Evolutionary conservation across 768 basidiomycete species (phyloP).

Genomic region (Panus rudis): DNA sequence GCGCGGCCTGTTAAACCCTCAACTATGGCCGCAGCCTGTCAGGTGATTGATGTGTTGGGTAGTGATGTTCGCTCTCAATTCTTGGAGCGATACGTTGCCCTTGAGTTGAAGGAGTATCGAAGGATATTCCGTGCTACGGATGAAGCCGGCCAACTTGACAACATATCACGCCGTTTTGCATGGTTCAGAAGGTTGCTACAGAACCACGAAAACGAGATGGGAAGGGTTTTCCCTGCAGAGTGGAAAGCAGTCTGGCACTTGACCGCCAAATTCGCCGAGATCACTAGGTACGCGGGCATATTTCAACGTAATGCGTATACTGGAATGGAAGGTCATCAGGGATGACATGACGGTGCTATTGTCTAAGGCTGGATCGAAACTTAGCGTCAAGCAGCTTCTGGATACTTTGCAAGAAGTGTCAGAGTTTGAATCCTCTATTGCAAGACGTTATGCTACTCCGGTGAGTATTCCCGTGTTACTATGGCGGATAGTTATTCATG

Average conservation of each 20-base stretch:
- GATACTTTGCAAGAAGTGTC: constrained; percentile 81
- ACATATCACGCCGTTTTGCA: constrained; percentile 84
- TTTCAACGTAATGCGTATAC: not conserved
- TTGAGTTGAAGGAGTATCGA: constrained; percentile 92
- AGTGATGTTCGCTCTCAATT: constrained; percentile 74
- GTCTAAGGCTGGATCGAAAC: constrained; percentile 65
- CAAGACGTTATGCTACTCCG: constrained; percentile 74
- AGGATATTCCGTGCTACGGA: constrained; percentile 90
- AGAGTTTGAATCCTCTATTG: constrained; percentile 82
- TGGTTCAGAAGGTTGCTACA: constrained; percentile 89
- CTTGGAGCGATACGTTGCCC: constrained; percentile 81
- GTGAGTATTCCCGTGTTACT: constrained; percentile 30
- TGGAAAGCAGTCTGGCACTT: constrained; percentile 87
- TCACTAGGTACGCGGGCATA: constrained; percentile 60
- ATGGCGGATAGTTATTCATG: constrained; percentile 1
- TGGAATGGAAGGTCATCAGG: constrained; percentile 30
- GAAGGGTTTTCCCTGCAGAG: constrained; percentile 70
- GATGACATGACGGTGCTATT: constrained; percentile 79
- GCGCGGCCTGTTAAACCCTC: constrained; percentile 55
- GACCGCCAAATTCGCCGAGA: constrained; percentile 80
- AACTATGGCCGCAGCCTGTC: constrained; percentile 74
- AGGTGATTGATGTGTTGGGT: constrained; percentile 86
- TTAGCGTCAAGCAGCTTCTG: constrained; percentile 73
- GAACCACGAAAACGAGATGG: constrained; percentile 83
- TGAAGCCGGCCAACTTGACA: constrained; percentile 95